Evolutionary conservation across 371 early-diverging fungal species (phyloP).

Genomic region (Mortierella sp.): DNA sequence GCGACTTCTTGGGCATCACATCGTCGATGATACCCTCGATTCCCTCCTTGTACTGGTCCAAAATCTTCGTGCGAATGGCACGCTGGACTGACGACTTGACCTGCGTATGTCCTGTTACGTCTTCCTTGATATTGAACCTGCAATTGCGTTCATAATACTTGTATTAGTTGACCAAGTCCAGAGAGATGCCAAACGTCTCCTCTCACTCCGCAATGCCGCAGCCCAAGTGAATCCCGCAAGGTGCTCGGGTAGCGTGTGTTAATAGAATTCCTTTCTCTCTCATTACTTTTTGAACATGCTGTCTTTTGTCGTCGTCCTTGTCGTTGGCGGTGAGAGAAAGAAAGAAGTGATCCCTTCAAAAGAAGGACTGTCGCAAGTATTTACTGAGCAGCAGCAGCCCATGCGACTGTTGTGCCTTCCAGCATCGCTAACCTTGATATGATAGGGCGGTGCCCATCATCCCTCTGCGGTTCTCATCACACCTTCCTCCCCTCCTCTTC

Average conservation of each 20-base stretch:
- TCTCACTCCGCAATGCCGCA: neutral
- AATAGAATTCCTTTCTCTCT: neutral
- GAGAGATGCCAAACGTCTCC: too few species aligned
- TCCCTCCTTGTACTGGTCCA: constrained; percentile 85
- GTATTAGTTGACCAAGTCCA: neutral
- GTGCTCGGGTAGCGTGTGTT: neutral
- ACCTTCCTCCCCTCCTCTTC: neutral
- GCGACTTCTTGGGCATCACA: constrained; percentile 93
- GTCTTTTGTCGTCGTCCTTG: constrained; percentile 5
- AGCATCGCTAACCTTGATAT: neutral
- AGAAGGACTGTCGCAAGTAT: neutral
- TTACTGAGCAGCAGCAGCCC: constrained; percentile 21
- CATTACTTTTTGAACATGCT: constrained; percentile 45
- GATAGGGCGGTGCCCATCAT: constrained; percentile 1
- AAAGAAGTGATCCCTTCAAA: neutral
- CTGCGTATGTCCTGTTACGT: constrained; percentile 85
- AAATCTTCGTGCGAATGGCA: constrained; percentile 84
- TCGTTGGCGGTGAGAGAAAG: neutral
- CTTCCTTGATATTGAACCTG: constrained; percentile 82
- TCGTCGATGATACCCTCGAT: constrained; percentile 89
- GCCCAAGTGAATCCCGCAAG: neutral
- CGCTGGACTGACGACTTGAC: constrained; percentile 95
- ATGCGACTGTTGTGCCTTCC: constrained; percentile 25
- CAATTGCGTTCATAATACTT: neutral
- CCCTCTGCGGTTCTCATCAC: neutral